Evolutionary conservation across 2,329 filamentous ascomycete genomes (phyloP), one percentile per base, ranked within the genome.

Genomic region (Stemphylium beticola): DNA sequence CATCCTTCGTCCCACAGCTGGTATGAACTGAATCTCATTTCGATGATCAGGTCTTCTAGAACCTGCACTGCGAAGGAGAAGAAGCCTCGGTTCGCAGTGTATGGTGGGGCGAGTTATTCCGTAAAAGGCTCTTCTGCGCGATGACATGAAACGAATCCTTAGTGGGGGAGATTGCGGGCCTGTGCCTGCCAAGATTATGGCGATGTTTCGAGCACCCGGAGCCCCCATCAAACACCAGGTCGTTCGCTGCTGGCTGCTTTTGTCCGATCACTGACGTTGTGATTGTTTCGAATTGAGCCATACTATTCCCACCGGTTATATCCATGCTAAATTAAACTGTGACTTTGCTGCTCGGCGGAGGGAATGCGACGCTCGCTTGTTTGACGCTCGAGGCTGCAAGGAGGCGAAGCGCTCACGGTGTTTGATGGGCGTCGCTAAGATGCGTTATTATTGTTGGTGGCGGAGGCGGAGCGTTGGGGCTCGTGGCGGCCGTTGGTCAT

Each of bases 81-180:
- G 26, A 42, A 32, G 34, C 52, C 42, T 45, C 43, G 45, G 33
- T 41, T 17, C n/a, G 46, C 54, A 44, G 49, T 50, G 34, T 42
- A 40, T 33, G 42, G 59, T 61, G 58, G 61, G 55, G 51, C 43
- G 40, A 51, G 47, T 55, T 62, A 48, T 57, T 65, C 60, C 59
- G 56, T 47, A 24, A 37, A 36, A 2, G 33, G 22, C 48, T 34
- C 32, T 20, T 24, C 22, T 40, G 55, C 46, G 52, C 48, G 36
- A 37, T 20, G 26, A 26, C 26, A 45, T 64, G 63, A 67, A 67
- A 67, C 64, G 39, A 44, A 37, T 49, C 46, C 46, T 47, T 24
- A 49, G 58, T 50, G 48, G 57, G 49, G 59, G 57, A 62, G 43
- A 65, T 64, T 59, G 49, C 53, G 41, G 53, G 48, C 31, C 42